Base-by-base conservation (phyloP, 2,329 filamentous ascomycete genomes). In the Penicillium sp. region DNA sequence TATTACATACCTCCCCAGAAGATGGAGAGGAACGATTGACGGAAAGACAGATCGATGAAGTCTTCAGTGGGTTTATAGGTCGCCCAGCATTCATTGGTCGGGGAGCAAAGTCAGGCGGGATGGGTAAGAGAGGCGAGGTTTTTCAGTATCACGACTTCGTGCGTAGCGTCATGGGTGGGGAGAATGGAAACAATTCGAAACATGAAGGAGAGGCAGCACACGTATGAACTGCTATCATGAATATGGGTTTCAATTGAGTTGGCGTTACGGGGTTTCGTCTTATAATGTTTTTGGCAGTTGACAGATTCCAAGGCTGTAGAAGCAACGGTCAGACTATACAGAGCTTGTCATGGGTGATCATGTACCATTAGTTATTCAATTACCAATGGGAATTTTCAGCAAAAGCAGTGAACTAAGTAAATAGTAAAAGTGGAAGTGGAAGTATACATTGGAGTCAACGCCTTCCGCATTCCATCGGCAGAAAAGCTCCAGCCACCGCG, bases 121-220 rank as follows among this genome's bases (percentile, higher is more conserved):
- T 66, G 49, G 68, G 69, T 7, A 88, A 87, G 69, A 82, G 89
- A 59, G 90, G 90, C 1, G 93, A 97, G 58, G 92, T 97, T 0
- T 97, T 99, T 75, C 85, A 87, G 68, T 99, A 97, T 71, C 86
- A 90, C 60, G 94, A 99, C 56, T 97, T 97, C 76, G 90, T 97
- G 61, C 83, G 81, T 60, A 87, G 83, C 26, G 78, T 89, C 48
- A 80, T 83, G 64, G 86, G 86, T 2, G 79, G 82, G 8, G 69
- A 72, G 37, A 71, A 68, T 53, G 70, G 59, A 16, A 66, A 64
- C 50, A 69, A 66, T 56, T 60, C 57, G 49, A 61, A 58, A 35
- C 61, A 56, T 7, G 66, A 68, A 45, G 53, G 58, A 24, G 52
- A 55, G 5, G 22, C 44, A 40, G 48, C 57, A 43, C 59, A 56